Evolutionary conservation across 129 eudicot species (phyloP), one percentile per base, ranked within the genome.

Genomic region (Heracleum sosnowskyi): DNA sequence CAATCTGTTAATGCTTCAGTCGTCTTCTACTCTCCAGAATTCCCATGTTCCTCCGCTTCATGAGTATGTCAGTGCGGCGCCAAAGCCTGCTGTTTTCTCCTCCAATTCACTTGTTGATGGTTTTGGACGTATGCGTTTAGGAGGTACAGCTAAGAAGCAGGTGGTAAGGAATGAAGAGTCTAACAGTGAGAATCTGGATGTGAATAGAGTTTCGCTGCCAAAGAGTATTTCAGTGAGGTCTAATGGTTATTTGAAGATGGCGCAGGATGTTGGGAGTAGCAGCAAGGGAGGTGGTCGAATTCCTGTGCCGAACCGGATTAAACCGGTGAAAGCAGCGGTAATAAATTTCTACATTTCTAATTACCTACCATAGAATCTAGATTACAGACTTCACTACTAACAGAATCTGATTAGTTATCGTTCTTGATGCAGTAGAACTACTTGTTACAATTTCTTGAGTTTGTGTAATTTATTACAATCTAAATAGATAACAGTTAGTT

Each of bases 181-280:
- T 69, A 90, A 82, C 39, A 83, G 82, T 74, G 86, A 82, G 69
- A 81, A 82, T 77, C 78, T 75, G 18, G 86, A 75, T 17, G 82
- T 45, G 64, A 89, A 87, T 47, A 81, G 98, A 68, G 95, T 91
- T 70, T 80, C 81, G 47, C 66, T 93, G 86, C 97, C 98, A 9
- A 93, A 93, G 80, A 93, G 98, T 79, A 93, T 93, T 37, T 91
- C 98, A 3, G 91, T 93, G 47, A 88, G 98, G 66, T 93, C 98
- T 34, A 89, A 80, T 74, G 93, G 88, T 6, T 93, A 86, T 83
- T 71, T 93, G 89, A 93, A 93, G 89, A 69, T 86, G 31, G 81
- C 31, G 77, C 85, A 81, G 73, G 76, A 79, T 2, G 74, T 86
- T 80, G 90, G 84, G 31, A 79, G 84, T 15, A 75, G 75, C 64